Conservation (phyloP, 2,329 filamentous ascomycete species). For the Zopfia rhizophila region DNA sequence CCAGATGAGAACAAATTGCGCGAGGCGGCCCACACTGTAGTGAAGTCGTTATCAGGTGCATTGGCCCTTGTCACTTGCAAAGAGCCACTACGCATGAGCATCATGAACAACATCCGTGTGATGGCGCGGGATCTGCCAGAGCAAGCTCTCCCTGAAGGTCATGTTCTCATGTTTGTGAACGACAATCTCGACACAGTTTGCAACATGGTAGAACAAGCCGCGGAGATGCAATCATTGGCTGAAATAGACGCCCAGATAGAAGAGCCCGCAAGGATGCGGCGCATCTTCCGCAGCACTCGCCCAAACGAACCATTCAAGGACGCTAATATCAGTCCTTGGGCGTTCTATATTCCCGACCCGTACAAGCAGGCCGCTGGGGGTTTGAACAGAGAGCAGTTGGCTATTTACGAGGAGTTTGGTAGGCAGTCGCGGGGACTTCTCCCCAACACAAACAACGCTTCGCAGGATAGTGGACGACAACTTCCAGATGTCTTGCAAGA, state of each 20-base stretch:
- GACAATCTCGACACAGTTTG: constrained; percentile 96
- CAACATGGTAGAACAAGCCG: constrained; percentile 92
- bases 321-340: constrained; percentile 85
- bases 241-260: constrained; percentile 97
- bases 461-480: constrained; percentile 69
- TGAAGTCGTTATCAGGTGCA: constrained; percentile 92
- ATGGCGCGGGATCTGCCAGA: constrained; percentile 73
- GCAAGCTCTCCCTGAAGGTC: constrained; percentile 87
- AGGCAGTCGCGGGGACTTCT: constrained; percentile 77
- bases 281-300: constrained; percentile 77
- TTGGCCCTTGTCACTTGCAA: constrained; percentile 98
- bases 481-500: constrained; percentile 72
- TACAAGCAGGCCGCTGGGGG: constrained; percentile 87
- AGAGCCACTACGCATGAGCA: constrained; percentile 93
- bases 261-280: constrained; percentile 78
- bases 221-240: constrained; percentile 89
- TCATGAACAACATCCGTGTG: constrained; percentile 96
- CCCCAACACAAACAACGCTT: constrained; percentile 65
- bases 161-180: constrained; percentile 98
- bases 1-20: constrained; percentile 87
- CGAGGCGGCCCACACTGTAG: constrained; percentile 89
- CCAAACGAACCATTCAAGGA: constrained; percentile 89
- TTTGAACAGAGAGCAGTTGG: constrained; percentile 90
- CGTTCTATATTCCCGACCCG: constrained; percentile 91
- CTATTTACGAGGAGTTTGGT: constrained; percentile 96